A percentile compares a stretch with the other conserved stretches of the same genome.
phyloP scores from a whole-genome alignment of 1,284 basidiomycete species.

The Trichosporon sp. region DNA sequence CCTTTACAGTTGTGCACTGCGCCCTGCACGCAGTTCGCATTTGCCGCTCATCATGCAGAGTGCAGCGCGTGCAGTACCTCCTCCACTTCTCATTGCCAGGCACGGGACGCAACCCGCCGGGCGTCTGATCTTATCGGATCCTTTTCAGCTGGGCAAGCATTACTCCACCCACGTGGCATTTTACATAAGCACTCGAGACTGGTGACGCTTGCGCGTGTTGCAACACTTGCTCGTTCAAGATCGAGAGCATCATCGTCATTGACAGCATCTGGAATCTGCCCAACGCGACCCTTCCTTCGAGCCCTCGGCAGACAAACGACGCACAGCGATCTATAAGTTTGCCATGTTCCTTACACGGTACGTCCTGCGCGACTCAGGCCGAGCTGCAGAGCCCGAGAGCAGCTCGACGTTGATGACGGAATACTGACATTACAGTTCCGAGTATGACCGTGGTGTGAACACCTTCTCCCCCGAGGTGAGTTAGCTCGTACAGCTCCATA shows the following conservation, averaged over 20 bases:
- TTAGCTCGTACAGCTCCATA: neutral
- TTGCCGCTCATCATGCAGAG: neutral
- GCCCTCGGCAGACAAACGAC: conserved; percentile 1
- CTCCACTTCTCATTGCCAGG: conserved; percentile 6
- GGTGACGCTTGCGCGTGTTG: conserved; percentile 26
- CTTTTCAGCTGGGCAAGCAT: neutral
- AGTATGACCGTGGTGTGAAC: conserved; percentile 88
- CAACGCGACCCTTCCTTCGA: neutral
- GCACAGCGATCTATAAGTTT: conserved; percentile 15
- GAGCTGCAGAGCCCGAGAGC: neutral
- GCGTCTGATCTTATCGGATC: conserved; percentile 18
- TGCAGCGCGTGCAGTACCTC: neutral
- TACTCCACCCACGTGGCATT: neutral
- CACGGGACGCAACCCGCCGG: neutral
- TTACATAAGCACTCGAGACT: conserved; percentile 15
- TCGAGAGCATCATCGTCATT: conserved; percentile 10
- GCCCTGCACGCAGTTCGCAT: neutral
- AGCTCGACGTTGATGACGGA: neutral
- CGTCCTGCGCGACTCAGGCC: conserved; percentile 21
- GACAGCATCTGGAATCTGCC: neutral
- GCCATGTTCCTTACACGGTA: conserved; percentile 57
- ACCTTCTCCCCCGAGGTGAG: conserved; percentile 94
- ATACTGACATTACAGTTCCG: conserved; percentile 45
- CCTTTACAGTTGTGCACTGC: neutral
- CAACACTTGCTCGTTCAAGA: conserved; percentile 4